A percentile compares a stretch with the other conserved stretches of the same genome.
Conservation (phyloP, 1,139 yeast species). For the Yamadazyma pseudoaaseri region DNA sequence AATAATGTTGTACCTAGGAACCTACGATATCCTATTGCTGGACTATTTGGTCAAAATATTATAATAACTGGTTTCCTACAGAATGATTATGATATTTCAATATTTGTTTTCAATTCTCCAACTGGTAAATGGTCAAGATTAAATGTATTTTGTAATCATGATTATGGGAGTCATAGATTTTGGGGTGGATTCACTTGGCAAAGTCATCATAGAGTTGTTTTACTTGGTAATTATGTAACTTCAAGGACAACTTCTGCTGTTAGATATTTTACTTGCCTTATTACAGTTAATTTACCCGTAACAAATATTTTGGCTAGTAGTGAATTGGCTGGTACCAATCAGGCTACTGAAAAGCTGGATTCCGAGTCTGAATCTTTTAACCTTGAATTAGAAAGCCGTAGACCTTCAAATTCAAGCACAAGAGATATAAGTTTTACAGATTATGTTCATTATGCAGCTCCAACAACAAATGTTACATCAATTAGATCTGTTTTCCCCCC, state of each 20-base stretch:
- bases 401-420: conserved; percentile 17
- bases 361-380: conserved; percentile 14
- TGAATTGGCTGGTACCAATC: conserved; percentile 34
- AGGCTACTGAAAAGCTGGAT: conserved; percentile 18
- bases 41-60: conserved; percentile 58
- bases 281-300: conserved; percentile 64
- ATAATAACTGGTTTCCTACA: conserved; percentile 60
- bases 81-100: conserved; percentile 52
- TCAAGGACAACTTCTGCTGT: conserved; percentile 51
- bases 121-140: conserved; percentile 66
- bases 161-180: conserved; percentile 55
- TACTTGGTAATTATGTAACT: conserved; percentile 52
- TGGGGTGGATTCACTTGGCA: conserved; percentile 74
- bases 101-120: conserved; percentile 58
- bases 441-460: conserved; percentile 76
- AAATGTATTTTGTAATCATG: conserved; percentile 56
- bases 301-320: conserved; percentile 55
- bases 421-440: conserved; percentile 53
- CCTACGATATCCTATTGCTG: conserved; percentile 57
- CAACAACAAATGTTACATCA: conserved; percentile 62
- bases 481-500: conserved; percentile 71
- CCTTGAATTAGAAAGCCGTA: conserved; percentile 13
- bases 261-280: conserved; percentile 55
- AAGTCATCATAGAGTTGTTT: conserved; percentile 67
- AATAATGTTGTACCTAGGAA: conserved; percentile 29